phyloP scores from a whole-genome alignment of 2,329 filamentous ascomycete species.

The Cercospora brassicicola region DNA sequence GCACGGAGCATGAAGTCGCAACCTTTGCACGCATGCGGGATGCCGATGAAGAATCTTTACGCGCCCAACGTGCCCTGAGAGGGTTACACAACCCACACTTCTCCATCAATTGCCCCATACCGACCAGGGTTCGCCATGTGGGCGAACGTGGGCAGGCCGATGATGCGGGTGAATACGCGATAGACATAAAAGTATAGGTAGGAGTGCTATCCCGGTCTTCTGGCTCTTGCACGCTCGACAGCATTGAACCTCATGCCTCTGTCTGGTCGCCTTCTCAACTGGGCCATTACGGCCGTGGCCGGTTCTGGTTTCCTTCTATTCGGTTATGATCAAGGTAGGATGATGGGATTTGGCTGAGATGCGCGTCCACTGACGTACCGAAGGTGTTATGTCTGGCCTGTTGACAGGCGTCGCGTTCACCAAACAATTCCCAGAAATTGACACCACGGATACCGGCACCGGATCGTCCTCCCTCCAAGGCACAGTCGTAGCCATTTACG shows the following conservation, averaged over 20 bases:
- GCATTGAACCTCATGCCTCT: conserved; percentile 13
- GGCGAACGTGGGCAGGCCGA: background rate
- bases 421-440: conserved; percentile 24
- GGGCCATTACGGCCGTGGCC: conserved; percentile 25
- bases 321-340: conserved; percentile 22
- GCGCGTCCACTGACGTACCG: background rate
- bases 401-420: conserved; percentile 21
- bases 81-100: conserved; percentile 3
- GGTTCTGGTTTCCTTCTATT: conserved; percentile 23
- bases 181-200: background rate
- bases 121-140: background rate
- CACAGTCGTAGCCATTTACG: conserved; percentile 57
- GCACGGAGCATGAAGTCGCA: background rate
- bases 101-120: conserved; percentile 7
- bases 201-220: background rate
- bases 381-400: conserved; percentile 21
- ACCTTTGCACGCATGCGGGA: background rate
- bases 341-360: background rate
- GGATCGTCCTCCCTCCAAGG: conserved; percentile 24
- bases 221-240: background rate
- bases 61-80: background rate
- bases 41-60: background rate
- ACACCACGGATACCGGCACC: conserved; percentile 16
- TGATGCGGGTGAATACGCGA: background rate
- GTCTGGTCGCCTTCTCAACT: conserved; percentile 21